Conservation (phyloP, 2,329 filamentous ascomycete species). For the Huntiella omanensis region DNA sequence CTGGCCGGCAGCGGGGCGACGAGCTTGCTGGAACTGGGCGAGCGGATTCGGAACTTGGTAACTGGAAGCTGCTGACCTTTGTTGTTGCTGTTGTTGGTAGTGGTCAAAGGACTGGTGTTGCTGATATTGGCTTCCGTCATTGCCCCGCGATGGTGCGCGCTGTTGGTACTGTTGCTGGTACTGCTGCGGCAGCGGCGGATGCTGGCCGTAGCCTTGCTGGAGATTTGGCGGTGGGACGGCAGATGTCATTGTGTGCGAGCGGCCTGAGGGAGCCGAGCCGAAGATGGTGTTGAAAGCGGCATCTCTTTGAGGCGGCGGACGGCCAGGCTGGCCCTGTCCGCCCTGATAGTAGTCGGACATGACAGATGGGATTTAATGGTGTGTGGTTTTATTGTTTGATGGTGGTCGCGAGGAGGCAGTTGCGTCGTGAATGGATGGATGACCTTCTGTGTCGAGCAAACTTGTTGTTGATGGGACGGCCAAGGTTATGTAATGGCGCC, state of each 20-base stretch:
- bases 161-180: conserved; percentile 21
- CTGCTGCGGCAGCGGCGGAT: conserved; percentile 16
- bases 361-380: conserved; percentile 11
- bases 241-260: conserved; percentile 90
- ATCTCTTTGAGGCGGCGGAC: conserved; percentile 55
- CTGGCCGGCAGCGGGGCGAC: conserved; percentile 15
- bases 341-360: conserved; percentile 43
- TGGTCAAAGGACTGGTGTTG: neutral
- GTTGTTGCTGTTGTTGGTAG: conserved; percentile 13
- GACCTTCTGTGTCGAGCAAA: too few species aligned
- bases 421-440: neutral
- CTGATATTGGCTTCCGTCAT: neutral
- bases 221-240: conserved; percentile 39
- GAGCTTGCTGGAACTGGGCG: conserved; percentile 26
- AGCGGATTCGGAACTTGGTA: conserved; percentile 25
- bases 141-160: conserved; percentile 10
- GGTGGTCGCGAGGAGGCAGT: neutral
- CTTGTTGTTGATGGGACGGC: too few species aligned
- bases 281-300: conserved; percentile 94
- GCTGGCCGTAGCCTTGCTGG: conserved; percentile 24
- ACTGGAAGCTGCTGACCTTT: conserved; percentile 32
- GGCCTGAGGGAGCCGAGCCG: conserved; percentile 65
- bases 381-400: too few species aligned
- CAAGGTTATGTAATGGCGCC: too few species aligned
- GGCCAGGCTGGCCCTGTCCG: conserved; percentile 27